These are phyloP conservation scores for Suillus subluteus DNA, from an alignment of 768 basidiomycete genomes.

Conservation along the genomic window DNA sequence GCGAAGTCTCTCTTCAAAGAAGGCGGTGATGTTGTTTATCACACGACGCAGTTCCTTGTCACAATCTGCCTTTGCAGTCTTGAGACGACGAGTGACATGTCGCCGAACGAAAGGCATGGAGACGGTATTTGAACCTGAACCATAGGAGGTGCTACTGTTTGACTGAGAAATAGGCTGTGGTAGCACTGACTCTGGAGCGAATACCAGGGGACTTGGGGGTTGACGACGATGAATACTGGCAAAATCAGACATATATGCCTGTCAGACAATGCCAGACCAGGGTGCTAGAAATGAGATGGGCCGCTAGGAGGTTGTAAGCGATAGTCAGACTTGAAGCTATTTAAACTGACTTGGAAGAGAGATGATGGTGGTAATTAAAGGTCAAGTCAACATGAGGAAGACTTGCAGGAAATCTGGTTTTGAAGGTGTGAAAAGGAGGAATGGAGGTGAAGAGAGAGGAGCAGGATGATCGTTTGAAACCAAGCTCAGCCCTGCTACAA, in stretches of 20 bases:
- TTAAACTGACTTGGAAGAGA: conserved; percentile 13
- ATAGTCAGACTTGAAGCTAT: neutral
- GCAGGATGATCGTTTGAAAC: conserved; percentile 14
- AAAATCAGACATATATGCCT: conserved; percentile 50
- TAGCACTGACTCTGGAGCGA: conserved; percentile 67
- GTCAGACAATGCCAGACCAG: conserved; percentile 21
- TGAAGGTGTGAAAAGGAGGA: conserved; percentile 16
- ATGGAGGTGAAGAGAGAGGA: conserved; percentile 22
- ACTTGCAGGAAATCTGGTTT: conserved; percentile 3
- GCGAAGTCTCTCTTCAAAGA: conserved; percentile 89
- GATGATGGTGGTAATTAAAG: conserved; percentile 13
- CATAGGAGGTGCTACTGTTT: conserved; percentile 39
- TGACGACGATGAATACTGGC: conserved; percentile 51
- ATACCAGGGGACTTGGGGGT: conserved; percentile 78
- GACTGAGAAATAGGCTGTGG: conserved; percentile 51
- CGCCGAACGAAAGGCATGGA: conserved; percentile 92
- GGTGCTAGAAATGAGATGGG: conserved; percentile 10
- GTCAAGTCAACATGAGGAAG: conserved; percentile 24
- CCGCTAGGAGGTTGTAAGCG: neutral
- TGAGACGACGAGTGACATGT: conserved; percentile 91
- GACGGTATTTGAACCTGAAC: conserved; percentile 72
- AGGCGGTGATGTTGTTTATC: conserved; percentile 90
- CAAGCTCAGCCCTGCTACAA: conserved; percentile 3
- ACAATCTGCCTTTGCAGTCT: conserved; percentile 93
- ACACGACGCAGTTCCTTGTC: conserved; percentile 95